Evolutionary conservation across 1,284 basidiomycete species (phyloP), one percentile per base, ranked within the genome.

Genomic region (Rhodotorula glutinis): DNA sequence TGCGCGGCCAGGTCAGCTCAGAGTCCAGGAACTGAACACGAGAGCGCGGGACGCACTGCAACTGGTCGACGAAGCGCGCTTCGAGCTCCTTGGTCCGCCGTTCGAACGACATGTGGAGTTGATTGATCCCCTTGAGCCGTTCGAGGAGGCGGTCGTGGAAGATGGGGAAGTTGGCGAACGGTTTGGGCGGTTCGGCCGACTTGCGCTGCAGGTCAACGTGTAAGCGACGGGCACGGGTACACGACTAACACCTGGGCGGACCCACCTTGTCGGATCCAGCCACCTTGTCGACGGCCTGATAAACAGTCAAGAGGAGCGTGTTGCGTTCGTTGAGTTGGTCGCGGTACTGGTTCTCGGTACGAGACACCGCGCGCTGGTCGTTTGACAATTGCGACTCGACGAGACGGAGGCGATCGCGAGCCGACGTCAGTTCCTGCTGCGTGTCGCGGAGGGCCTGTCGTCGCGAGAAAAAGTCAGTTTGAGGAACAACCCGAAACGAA

Each of bases 121-220:
- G 86, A 56, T 86, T 88, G 65, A 98, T 85, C 0, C 86, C 82
- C 74, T 92, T 91, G 57, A 98, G 82, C 11, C 93, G 86, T 1
- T 87, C 86, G 75, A 96, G 87, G n/a, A 98, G 85, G 72, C 91
- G 92, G 79, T 97, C 92, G 74, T 94, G 91, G 84, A 98, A 98
- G 65, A 93, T 88, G 69, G 84, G 82, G 77, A 98, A 98, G 63
- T 61, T 95, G 43, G 90, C 91, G 78, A 91, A 92, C 0, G 92
- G 91, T 76, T 92, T 92, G 3, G 89, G 89, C 0, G 87, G 86
- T 17, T 57, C 53, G 19, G 59, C 59, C 46, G 59, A 51, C 30
- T 66, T 74, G 44, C 70, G 70, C 75, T 76, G 63, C 33, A 53
- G 27, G 14, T 2, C 16, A 41, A 17, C 21, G 30, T 1, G 21